Conservation (phyloP, 2,329 filamentous ascomycete genomes). For the Ascochyta clinopodiicola region DNA sequence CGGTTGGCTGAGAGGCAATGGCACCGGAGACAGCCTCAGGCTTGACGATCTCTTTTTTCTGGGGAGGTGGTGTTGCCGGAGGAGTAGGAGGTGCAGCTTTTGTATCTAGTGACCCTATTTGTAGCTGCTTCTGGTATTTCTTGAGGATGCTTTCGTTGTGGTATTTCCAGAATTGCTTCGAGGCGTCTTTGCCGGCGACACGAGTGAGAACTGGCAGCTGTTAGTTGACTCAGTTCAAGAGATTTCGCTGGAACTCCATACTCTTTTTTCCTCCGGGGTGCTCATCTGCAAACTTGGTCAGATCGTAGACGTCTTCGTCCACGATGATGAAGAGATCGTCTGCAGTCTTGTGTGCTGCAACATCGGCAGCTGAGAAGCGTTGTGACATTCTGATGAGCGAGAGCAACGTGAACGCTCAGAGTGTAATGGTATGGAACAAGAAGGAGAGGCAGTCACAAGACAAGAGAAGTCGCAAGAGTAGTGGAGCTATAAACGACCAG, state of each 20-base stretch:
- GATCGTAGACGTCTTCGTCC: slow-evolving; percentile 93
- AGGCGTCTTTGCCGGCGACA: slow-evolving; percentile 71
- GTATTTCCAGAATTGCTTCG: slow-evolving; percentile 73
- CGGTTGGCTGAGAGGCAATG: slow-evolving; percentile 47
- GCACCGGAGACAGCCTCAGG: slow-evolving; percentile 66
- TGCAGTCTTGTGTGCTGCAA: slow-evolving; percentile 88
- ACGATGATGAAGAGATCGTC: slow-evolving; percentile 88
- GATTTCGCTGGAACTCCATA: slow-evolving; percentile 46
- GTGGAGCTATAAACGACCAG: slow-evolving; percentile 33
- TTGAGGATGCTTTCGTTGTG: slow-evolving; percentile 67
- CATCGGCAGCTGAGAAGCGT: slow-evolving; percentile 82
- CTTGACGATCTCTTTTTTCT: slow-evolving; percentile 59
- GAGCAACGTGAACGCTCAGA: slow-evolving; percentile 12
- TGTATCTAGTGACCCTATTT: slow-evolving; percentile 78
- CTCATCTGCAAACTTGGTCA: slow-evolving; percentile 70
- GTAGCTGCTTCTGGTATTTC: slow-evolving; percentile 66
- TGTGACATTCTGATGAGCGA: slow-evolving; percentile 72
- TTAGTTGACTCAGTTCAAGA: slow-evolving; percentile 20
- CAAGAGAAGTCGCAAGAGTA: slow-evolving; percentile 23
- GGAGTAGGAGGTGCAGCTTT: slow-evolving; percentile 68
- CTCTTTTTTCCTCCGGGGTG: slow-evolving; percentile 74
- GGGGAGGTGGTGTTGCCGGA: slow-evolving; percentile 55
- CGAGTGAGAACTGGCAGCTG: slow-evolving; percentile 63
- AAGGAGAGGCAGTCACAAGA: slow-evolving; percentile 25
- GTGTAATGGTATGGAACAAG: slow-evolving; percentile 22